Conservation (phyloP, 2,329 filamentous ascomycete genomes). For the Dichotomopilus funicola region DNA sequence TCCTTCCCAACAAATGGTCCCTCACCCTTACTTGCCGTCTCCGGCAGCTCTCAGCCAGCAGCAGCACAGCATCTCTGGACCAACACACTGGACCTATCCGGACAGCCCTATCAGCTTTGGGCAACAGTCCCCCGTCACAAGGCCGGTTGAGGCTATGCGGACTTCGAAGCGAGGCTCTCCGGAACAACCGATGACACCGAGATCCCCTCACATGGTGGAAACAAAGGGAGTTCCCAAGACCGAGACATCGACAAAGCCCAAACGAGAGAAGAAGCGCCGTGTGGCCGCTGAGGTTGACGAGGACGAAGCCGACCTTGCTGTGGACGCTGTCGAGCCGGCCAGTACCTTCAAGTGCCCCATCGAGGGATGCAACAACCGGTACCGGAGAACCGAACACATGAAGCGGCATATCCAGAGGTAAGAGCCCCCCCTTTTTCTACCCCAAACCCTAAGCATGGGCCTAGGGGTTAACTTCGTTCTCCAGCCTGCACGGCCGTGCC, state of each 20-base stretch:
- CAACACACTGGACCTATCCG: conserved; percentile 13
- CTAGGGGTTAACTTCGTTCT: background rate
- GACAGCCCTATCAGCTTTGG: conserved; percentile 22
- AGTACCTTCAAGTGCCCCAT: conserved; percentile 35
- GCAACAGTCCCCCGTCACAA: conserved; percentile 3
- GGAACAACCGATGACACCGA: background rate
- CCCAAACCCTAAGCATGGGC: background rate
- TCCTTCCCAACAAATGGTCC: conserved; percentile 10
- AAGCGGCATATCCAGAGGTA: conserved; percentile 50
- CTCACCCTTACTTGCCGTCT: conserved; percentile 7
- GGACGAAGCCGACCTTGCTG: conserved; percentile 15
- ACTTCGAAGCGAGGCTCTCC: conserved; percentile 4
- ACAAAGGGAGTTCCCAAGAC: conserved; percentile 37
- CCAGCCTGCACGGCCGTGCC: background rate
- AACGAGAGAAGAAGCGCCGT: background rate
- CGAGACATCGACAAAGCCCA: conserved; percentile 18
- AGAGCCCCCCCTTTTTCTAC: conserved; percentile 23
- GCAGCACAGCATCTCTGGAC: conserved; percentile 9
- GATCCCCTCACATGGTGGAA: conserved; percentile 23
- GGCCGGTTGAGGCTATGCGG: conserved; percentile 26
- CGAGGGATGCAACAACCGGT: conserved; percentile 33
- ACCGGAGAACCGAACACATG: conserved; percentile 48
- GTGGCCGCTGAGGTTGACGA: background rate
- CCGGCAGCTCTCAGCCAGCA: conserved; percentile 5
- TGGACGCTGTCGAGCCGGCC: conserved; percentile 16